These are phyloP conservation scores for Oryza punctata DNA, from an alignment of 176 grass and related monocot genomes.

Conservation along the genomic window DNA sequence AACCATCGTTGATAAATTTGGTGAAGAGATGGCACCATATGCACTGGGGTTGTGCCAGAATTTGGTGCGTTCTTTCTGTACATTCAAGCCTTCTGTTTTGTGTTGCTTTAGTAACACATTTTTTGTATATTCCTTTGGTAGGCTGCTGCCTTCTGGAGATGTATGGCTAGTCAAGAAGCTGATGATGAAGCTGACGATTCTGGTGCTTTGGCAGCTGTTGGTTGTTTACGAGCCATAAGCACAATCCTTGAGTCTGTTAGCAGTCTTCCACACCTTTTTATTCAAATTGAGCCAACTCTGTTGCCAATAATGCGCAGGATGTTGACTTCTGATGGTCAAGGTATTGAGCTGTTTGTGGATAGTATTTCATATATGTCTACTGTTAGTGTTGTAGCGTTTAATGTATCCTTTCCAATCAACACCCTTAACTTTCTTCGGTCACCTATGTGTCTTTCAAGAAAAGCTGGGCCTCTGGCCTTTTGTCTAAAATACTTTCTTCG, in stretches of 20 bases:
- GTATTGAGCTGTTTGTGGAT: constrained; percentile 44
- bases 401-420: background rate
- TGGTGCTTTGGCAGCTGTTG: constrained; percentile 88
- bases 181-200: constrained; percentile 89
- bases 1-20: constrained; percentile 95
- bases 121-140: constrained; percentile 40
- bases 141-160: constrained; percentile 90
- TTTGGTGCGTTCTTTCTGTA: constrained; percentile 50
- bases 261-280: constrained; percentile 85
- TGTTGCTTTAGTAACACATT: background rate
- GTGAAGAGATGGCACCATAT: constrained; percentile 96
- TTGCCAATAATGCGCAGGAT: constrained; percentile 84
- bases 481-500: too few species aligned
- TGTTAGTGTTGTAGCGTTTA: background rate
- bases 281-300: constrained; percentile 72
- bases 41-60: constrained; percentile 90
- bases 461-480: too few species aligned
- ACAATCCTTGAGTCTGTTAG: constrained; percentile 91
- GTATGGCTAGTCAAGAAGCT: constrained; percentile 76
- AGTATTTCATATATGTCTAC: background rate
- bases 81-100: background rate
- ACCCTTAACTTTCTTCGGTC: too few species aligned
- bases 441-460: too few species aligned
- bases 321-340: constrained; percentile 92
- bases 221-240: constrained; percentile 88